Conservation (phyloP, 371 early-diverging fungal genomes). For the Mucor mucedo region DNA sequence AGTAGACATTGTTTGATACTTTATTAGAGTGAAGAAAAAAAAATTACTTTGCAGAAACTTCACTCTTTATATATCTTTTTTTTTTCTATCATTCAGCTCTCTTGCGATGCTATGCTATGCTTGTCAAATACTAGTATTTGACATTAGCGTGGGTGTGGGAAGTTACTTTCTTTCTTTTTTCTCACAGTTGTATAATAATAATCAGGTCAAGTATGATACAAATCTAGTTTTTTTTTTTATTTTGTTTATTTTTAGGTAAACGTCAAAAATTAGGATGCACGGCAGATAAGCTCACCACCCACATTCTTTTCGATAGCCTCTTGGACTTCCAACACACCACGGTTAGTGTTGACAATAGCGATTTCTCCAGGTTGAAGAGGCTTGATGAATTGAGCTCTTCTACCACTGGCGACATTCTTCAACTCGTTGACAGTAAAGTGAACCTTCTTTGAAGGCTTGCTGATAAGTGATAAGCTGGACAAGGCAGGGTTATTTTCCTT, state of each 20-base stretch:
- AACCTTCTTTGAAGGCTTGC: slow-evolving; percentile 85
- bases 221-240: too few species aligned
- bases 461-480: slow-evolving; percentile 70
- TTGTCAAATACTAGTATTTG: neutral
- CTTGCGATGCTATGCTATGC: neutral
- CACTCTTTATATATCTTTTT: too few species aligned
- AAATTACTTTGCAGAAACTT: neutral
- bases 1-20: slow-evolving; percentile 1
- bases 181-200: too few species aligned
- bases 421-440: slow-evolving; percentile 82
- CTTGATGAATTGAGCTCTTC: slow-evolving; percentile 75
- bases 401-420: slow-evolving; percentile 71
- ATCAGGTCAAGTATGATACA: too few species aligned
- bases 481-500: slow-evolving; percentile 84
- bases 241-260: neutral
- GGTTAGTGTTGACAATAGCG: slow-evolving; percentile 84
- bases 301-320: slow-evolving; percentile 86
- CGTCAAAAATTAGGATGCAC: slow-evolving; percentile 49
- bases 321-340: slow-evolving; percentile 91
- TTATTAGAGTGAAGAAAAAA: slow-evolving; percentile 6
- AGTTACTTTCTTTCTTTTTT: too few species aligned
- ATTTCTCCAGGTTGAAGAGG: slow-evolving; percentile 91
- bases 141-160: neutral
- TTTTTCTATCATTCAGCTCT: too few species aligned
- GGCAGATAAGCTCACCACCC: slow-evolving; percentile 90